These are phyloP conservation scores for Colletotrichum sp. DNA, from an alignment of 2,329 filamentous ascomycete genomes.

Conservation along the genomic window DNA sequence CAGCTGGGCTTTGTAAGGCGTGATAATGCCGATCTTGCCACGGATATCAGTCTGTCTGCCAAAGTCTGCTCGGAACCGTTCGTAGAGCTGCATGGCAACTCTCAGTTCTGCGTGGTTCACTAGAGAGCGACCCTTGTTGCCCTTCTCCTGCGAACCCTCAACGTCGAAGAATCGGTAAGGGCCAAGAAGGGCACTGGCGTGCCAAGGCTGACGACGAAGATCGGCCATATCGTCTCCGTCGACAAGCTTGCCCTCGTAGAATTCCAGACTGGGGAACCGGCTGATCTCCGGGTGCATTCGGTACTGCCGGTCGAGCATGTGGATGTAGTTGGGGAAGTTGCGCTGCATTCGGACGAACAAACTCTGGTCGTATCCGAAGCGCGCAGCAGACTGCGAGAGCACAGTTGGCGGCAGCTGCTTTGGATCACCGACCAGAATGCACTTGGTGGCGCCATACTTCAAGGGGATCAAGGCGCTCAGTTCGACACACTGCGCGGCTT, in stretches of 20 bases:
- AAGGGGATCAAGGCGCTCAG: constrained; percentile 94
- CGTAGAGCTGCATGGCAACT: constrained; percentile 84
- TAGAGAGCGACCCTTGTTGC: constrained; percentile 85
- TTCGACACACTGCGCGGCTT: constrained; percentile 97
- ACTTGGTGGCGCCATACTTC: constrained; percentile 97
- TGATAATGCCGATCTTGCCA: constrained; percentile 94
- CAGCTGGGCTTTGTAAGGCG: constrained; percentile 95
- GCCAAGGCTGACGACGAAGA: constrained; percentile 84
- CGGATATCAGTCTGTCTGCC: constrained; percentile 67
- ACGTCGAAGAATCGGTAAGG: constrained; percentile 99
- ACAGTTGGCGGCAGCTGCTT: constrained; percentile 97
- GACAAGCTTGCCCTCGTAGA: constrained; percentile 87
- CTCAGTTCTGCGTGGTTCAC: constrained; percentile 88
- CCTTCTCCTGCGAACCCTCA: constrained; percentile 81
- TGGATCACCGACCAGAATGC: constrained; percentile 95
- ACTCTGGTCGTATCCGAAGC: constrained; percentile 96
- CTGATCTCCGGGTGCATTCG: constrained; percentile 99
- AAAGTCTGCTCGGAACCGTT: constrained; percentile 78
- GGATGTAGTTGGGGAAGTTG: constrained; percentile 86
- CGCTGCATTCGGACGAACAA: constrained; percentile 98
- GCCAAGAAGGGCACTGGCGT: constrained; percentile 78
- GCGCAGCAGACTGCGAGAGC: constrained; percentile 88
- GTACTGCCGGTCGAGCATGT: constrained; percentile 96
- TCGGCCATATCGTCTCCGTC: constrained; percentile 85
- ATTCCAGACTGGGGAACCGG: constrained; percentile 84